Percentiles rank a stretch among this genome's conserved stretches.
Conservation (phyloP, 345 rosid species). For the Populus tremula region DNA sequence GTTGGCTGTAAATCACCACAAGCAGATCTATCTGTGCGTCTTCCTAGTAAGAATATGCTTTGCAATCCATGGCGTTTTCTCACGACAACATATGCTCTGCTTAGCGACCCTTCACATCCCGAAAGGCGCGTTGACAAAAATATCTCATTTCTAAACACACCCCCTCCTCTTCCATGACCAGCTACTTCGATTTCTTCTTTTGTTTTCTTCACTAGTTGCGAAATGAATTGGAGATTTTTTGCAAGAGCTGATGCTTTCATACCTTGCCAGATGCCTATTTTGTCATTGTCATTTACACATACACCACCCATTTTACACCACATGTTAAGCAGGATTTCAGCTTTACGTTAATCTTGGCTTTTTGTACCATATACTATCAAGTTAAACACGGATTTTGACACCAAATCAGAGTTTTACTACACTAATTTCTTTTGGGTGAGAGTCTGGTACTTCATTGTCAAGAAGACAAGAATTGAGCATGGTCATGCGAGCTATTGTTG, state of each 20-base stretch:
- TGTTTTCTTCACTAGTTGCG: no score
- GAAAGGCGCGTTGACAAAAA: neutral
- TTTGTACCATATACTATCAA: neutral
- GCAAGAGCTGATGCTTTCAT: neutral
- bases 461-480: neutral
- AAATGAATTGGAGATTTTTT: neutral
- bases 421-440: neutral
- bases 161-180: neutral
- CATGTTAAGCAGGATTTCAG: conserved; percentile 1
- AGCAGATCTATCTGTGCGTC: neutral
- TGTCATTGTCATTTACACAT: neutral
- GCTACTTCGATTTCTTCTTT: neutral
- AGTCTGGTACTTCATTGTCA: neutral
- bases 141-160: neutral
- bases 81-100: no score
- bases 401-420: neutral
- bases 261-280: neutral
- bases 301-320: conserved; percentile 19
- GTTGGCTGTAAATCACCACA: neutral
- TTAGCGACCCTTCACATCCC: neutral
- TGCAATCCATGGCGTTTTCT: neutral
- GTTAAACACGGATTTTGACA: neutral
- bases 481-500: neutral
- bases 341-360: conserved; percentile 4
- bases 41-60: neutral